Base-by-base conservation (phyloP, 306 rosid species). In the Arachis hypogaea region DNA sequence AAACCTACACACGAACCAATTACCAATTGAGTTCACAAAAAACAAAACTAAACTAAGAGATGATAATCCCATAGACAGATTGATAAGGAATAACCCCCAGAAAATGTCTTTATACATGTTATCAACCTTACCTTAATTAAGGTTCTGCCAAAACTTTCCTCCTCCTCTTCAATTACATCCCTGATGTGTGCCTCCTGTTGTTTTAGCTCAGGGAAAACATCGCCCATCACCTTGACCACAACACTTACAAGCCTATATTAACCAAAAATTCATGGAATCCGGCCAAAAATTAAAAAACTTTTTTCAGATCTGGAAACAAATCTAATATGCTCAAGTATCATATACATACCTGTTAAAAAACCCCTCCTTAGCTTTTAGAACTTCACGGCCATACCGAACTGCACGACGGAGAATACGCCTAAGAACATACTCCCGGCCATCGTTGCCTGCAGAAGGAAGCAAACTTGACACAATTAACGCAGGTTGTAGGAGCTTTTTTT, bases 391-490 rank as follows among this genome's bases (percentile, higher is more conserved):
- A 77, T 92, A 94, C 7, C 99, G 95, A 78, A 94, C 99, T 84
- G 98, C 99, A 10, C 99, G 93, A 75, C 99, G 98, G 67, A 94
- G 99, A 81, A 94, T 94, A 49, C 99, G 99, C 78, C 99, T 83
- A 41, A 94, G 84, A 80, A 94, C 99, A 83, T 94, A 94, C 79
- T 94, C 99, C 38, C 99, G 97, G 1, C 99, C 99, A 54, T 94
- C 99, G 16, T 94, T 94, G 62, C 99, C 99, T 94, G 56, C 60
- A 76, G 50, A 73, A 79, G n/a, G 70, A 72, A 65, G 62, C 51
- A 74, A 68, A 72, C 43, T 57, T 22, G 45, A 44, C 54, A 69
- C 29, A 71, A 59, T 71, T 77, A 71, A 52, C 44, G 30, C 3
- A 62, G 38, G 38, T 22, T 22, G 1, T 1, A 22, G 28, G 28